Conservation (phyloP, 192 early-diverging fungal genomes). For the Piromyces sp. region DNA sequence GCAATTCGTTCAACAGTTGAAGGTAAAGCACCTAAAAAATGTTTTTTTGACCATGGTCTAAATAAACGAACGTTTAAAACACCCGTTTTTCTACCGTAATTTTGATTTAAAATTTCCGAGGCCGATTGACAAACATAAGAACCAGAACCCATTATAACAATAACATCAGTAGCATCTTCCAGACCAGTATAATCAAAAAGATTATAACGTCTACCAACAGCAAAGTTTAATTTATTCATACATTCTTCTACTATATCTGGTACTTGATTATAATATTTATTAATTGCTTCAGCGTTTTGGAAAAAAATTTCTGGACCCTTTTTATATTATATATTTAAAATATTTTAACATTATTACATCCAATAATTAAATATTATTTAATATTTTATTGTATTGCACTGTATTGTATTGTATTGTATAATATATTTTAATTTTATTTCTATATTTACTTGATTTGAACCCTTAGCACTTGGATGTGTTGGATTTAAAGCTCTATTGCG, state of each 20-base stretch:
- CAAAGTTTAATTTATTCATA: background rate
- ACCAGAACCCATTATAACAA: slow-evolving; percentile 57
- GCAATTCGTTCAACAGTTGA: slow-evolving; percentile 43
- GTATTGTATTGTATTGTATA: too few species aligned
- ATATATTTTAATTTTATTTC: too few species aligned
- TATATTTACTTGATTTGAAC: background rate
- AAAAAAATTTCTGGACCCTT: background rate
- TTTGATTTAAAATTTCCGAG: background rate
- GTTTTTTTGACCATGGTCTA: slow-evolving; percentile 66
- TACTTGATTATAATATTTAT: background rate
- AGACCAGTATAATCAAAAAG: slow-evolving; percentile 46
- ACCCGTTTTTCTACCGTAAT: slow-evolving; percentile 30
- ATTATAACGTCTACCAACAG: background rate
- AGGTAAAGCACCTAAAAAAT: slow-evolving; percentile 54
- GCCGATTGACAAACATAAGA: slow-evolving; percentile 6
- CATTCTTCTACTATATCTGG: background rate
- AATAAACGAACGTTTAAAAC: slow-evolving; percentile 58
- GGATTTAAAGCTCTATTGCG: background rate
- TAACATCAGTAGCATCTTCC: slow-evolving; percentile 48
- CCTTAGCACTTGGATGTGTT: background rate
- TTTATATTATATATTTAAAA: background rate
- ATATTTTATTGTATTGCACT: too few species aligned
- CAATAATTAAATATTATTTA: too few species aligned
- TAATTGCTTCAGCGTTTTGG: background rate
- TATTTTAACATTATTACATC: too few species aligned